These are phyloP conservation scores for Aureobasidium uvarum DNA, from an alignment of 2,329 filamentous ascomycete species.

Conservation along the genomic window DNA sequence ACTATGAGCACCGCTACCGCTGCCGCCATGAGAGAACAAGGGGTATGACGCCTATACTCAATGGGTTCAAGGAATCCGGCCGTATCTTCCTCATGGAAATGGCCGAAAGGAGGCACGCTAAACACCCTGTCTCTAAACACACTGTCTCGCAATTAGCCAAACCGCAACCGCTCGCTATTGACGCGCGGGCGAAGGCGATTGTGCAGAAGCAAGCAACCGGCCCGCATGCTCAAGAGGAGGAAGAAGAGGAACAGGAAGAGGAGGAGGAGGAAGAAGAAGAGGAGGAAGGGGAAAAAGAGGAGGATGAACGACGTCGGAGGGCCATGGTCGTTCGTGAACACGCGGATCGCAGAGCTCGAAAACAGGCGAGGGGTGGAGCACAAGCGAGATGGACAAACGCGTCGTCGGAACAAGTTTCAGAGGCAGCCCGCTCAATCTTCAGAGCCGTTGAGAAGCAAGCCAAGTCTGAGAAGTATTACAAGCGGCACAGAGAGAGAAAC, in stretches of 20 bases:
- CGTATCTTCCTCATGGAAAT: not conserved
- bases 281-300: not conserved
- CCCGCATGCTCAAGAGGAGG: not conserved
- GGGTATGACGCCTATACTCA: not conserved
- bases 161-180: not conserved
- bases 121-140: too few relatives aligned
- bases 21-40: not conserved
- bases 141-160: not conserved
- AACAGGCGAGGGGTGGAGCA: too few relatives aligned
- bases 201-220: not conserved
- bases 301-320: not conserved
- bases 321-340: too few relatives aligned
- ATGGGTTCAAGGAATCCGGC: not conserved
- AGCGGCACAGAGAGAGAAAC: not conserved
- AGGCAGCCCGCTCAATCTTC: too few relatives aligned
- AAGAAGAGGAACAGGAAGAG: not conserved
- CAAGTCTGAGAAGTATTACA: not conserved
- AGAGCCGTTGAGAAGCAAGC: not conserved
- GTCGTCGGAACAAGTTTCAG: too few relatives aligned
- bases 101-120: too few relatives aligned
- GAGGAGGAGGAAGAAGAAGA: not conserved
- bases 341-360: too few relatives aligned
- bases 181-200: not conserved
- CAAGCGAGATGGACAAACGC: too few relatives aligned
- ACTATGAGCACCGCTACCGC: too few relatives aligned